These are phyloP conservation scores for Ophiostoma australiae DNA, from an alignment of 2,329 filamentous ascomycete species.

Conservation along the genomic window DNA sequence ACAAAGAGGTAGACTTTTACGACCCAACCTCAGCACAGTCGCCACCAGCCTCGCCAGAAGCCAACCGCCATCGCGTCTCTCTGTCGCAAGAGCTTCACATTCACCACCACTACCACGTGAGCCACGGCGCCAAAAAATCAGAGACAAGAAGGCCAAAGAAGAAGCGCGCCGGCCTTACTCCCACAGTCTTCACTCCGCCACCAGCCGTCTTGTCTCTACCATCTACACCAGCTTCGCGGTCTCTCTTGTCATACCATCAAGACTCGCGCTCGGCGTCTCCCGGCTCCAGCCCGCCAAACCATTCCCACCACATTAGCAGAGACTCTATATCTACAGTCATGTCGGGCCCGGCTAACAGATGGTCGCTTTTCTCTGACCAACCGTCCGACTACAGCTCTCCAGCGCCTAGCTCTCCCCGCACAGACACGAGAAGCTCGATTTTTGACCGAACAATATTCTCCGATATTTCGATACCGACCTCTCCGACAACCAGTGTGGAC, in stretches of 20 bases:
- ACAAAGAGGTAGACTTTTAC: not conserved
- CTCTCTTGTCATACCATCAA: constrained; percentile 37
- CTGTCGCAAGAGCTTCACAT: constrained; percentile 77
- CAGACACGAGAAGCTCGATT: constrained; percentile 65
- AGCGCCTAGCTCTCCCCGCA: constrained; percentile 73
- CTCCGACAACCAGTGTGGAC: constrained; percentile 71
- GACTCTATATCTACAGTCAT: constrained; percentile 47
- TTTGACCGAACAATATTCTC: constrained; percentile 65
- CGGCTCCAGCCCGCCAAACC: constrained; percentile 31
- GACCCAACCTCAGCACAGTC: not conserved
- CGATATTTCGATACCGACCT: constrained; percentile 70
- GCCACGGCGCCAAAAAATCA: constrained; percentile 51
- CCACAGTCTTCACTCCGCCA: constrained; percentile 57
- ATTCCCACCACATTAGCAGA: constrained; percentile 41
- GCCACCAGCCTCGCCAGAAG: constrained; percentile 27
- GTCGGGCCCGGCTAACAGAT: constrained; percentile 50
- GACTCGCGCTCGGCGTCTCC: constrained; percentile 12
- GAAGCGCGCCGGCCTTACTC: constrained; percentile 60
- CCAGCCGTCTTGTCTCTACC: constrained; percentile 38
- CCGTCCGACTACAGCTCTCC: constrained; percentile 68
- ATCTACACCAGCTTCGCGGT: constrained; percentile 40
- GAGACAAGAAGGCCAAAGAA: constrained; percentile 64
- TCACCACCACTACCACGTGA: constrained; percentile 83
- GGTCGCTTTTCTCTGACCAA: constrained; percentile 58
- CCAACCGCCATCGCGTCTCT: constrained; percentile 31